Conservation (phyloP, 148 eudicot species). For the Camellia lanceoleosa region DNA sequence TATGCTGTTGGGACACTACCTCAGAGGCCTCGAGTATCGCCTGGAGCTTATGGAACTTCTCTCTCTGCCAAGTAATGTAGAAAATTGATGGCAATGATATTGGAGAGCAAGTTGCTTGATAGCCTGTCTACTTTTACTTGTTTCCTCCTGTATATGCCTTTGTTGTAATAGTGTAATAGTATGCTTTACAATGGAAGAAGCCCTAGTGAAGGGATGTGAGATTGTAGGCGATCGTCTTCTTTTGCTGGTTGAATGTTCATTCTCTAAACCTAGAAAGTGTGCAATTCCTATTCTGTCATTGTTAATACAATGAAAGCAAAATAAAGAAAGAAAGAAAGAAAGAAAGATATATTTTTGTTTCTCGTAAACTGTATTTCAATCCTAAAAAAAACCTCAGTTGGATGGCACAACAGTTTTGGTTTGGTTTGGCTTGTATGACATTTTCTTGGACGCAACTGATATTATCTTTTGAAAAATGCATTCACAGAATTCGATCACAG, state of each 20-base stretch:
- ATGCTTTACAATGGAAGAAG: background rate
- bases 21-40: constrained; percentile 85
- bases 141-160: background rate
- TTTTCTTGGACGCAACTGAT: no score
- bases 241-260: background rate
- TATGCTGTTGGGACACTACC: constrained; percentile 90
- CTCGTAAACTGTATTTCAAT: no score
- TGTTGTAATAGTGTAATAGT: background rate
- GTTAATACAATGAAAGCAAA: background rate
- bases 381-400: no score
- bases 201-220: background rate
- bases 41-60: constrained; percentile 67
- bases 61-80: constrained; percentile 42
- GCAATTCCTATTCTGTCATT: background rate
- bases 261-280: background rate
- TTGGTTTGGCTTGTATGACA: no score
- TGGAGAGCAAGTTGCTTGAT: constrained; percentile 38
- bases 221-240: background rate
- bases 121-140: background rate
- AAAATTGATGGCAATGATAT: constrained; percentile 25
- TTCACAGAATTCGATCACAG: no score
- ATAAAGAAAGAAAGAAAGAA: background rate
- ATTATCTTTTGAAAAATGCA: no score
- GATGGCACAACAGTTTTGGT: no score
- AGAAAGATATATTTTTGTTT: no score